A percentile compares a stretch with the other conserved stretches of the same genome.
These are phyloP conservation scores for Ramicandelaber brevisporus DNA, from an alignment of 192 early-diverging fungal genomes.

Conservation along the genomic window DNA sequence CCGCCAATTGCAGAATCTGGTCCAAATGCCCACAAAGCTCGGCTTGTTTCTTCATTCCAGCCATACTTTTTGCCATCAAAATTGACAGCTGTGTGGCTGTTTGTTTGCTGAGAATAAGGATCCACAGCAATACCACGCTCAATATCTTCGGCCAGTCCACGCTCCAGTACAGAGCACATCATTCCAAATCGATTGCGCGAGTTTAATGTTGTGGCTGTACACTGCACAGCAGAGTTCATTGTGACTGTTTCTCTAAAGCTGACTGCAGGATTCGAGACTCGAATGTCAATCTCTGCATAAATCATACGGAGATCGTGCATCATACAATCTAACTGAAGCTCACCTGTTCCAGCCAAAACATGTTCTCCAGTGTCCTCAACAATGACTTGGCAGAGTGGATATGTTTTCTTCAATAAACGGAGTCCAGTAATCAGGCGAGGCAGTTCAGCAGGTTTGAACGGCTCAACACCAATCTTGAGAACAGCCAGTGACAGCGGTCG, in stretches of 20 bases:
- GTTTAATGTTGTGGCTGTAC: constrained; percentile 96
- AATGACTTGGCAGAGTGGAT: constrained; percentile 64
- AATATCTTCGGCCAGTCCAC: constrained; percentile 78
- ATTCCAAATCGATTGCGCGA: constrained; percentile 94
- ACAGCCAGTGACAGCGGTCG: constrained; percentile 55
- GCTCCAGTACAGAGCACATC: constrained; percentile 84
- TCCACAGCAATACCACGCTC: no score
- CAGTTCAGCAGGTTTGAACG: constrained; percentile 89
- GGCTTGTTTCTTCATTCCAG: constrained; percentile 82
- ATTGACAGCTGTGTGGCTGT: no score
- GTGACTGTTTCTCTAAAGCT: constrained; percentile 87
- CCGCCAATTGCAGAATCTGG: constrained; percentile 80
- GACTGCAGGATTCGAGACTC: constrained; percentile 94
- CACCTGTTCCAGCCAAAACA: constrained; percentile 79
- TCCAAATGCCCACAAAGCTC: constrained; percentile 97
- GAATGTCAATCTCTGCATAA: constrained; percentile 91
- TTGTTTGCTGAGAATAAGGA: no score
- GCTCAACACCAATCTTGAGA: constrained; percentile 89
- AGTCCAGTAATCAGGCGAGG: constrained; percentile 95
- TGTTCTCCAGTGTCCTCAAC: constrained; percentile 98
- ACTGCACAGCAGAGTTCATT: constrained; percentile 80
- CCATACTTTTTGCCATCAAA: constrained; percentile 46
- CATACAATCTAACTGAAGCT: constrained; percentile 88
- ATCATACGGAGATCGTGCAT: constrained; percentile 81
- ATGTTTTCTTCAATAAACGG: constrained; percentile 86